Conservation (phyloP, 2,329 filamentous ascomycete genomes). For the Fonsecaea multimorphosa region DNA sequence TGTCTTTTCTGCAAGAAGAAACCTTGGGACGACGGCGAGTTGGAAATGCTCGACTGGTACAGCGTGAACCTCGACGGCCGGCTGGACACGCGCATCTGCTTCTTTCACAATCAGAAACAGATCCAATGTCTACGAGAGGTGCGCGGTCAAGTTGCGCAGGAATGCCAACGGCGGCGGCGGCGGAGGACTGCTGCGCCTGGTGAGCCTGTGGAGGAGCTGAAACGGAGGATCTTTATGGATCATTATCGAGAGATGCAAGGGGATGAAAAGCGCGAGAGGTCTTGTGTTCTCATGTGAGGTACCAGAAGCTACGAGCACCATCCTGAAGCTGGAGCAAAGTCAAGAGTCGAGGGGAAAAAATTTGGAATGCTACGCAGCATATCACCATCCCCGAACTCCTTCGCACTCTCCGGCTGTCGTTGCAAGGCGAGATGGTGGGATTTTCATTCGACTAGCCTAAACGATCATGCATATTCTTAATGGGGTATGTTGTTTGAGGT, state of each 20-base stretch:
- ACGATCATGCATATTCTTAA: too few species aligned
- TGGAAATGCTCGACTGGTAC: constrained; percentile 22
- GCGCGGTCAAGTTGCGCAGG: constrained; percentile 4
- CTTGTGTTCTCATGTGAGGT: constrained; percentile 23
- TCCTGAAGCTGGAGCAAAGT: constrained; percentile 12
- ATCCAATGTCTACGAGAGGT: constrained; percentile 12
- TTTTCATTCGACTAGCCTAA: constrained; percentile 55
- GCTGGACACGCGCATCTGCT: constrained; percentile 19
- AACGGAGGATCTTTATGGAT: constrained; percentile 16
- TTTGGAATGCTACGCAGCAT: too few species aligned
- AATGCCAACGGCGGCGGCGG: constrained; percentile 4
- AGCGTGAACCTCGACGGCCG: constrained; percentile 20
- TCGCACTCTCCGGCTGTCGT: constrained; percentile 42
- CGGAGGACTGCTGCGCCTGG: too few species aligned
- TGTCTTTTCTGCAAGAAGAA: constrained; percentile 23
- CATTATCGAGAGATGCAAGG: constrained; percentile 19
- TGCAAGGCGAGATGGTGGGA: constrained; percentile 49
- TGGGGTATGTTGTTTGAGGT: too few species aligned
- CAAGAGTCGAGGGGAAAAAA: constrained; percentile 10
- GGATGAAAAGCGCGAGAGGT: constrained; percentile 8
- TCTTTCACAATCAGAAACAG: constrained; percentile 21
- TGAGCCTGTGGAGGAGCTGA: constrained; percentile 14
- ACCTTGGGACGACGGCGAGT: constrained; percentile 17
- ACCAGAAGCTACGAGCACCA: neutral
- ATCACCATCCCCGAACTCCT: constrained; percentile 42